Base-by-base conservation (phyloP, 805 yeast species). In the Saccharomycopsis fibuligera region DNA sequence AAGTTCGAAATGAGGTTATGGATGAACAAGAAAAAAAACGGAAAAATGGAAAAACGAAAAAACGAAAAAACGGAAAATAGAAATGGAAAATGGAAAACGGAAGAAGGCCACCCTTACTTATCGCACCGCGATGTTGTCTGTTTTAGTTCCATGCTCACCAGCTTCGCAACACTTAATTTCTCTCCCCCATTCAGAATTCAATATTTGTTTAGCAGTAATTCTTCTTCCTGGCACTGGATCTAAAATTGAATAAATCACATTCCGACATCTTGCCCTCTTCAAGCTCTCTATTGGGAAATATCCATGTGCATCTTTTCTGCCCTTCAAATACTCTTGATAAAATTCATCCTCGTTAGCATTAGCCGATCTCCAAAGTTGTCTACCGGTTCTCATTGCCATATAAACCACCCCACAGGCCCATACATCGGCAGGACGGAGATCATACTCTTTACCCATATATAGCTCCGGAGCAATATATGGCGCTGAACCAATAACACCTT, bases 161-260 rank as follows among this genome's bases (percentile, higher is more conserved):
- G 86, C 84, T 31, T 75, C 79, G 63, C 96, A 89, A 24, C 86
- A 81, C 50, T 69, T 74, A 54, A 91, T 89, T 62, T 87, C 95
- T 51, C 97, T 71, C 0, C 95, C 96, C 98, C 98, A 91, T 65
- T 93, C 98, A 62, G 93, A 83, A 60, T 85, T 89, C 61, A 93
- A 69, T 24, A 90, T 79, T 66, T 91, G 97, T 57, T 79, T 78
- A 12, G 95, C 95, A 23, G 86, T 90, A 55, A 93, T 85, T 62
- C 98, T 75, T 57, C 97, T 75, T 12, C 75, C 69, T 3, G 99
- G 95, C 30, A 83, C 80, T 1, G 99, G 99, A 62, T 93, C 98
- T 57, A 93, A 69, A 48, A 93, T 85, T 19, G 96, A 86, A 63
- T 91, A 91, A 50, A 93, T 84, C 36, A 91, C 98, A 60, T 91